Base-by-base conservation (phyloP, 148 eudicot species). In the Bassia scoparia region DNA sequence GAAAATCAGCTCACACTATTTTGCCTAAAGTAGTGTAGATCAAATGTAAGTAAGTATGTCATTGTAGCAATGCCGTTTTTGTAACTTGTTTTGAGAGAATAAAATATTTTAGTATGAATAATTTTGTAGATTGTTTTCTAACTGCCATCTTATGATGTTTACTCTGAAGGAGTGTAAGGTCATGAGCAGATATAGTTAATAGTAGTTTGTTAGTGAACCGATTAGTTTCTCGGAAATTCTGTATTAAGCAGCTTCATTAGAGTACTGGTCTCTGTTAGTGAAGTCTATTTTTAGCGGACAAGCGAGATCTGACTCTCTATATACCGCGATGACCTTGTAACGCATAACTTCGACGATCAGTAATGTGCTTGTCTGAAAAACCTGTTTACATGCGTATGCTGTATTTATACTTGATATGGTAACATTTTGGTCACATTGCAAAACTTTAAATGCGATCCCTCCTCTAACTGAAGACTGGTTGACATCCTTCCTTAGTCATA, bases 101-200 rank as follows among this genome's bases (percentile, higher is more conserved):
- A 24, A 30, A 54, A 18, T 49, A 17, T 53, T 4, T 5, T 8
- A 7, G 50, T 16, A 8, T n/a, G n/a, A 17, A 68, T 35, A 21
- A 18, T n/a, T 55, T 35, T 56, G 61, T 21, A 55, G 62, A 35
- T 46, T 33, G 62, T 70, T n/a, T 53, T 69, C 46, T 41, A 8
- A 8, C 8, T 8, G 21, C 21, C 18, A 49, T 49, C 21, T 49
- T 49, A 15, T 49, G 53, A 49, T 49, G 18, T 1, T 49, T 12
- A 61, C 20, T 56, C 27, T 64, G 27, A 20, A 63, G 68, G 21
- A 24, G 15, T 59, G 29, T n/a, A 29, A 59, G 27, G 12, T 27
- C 62, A 59, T 59, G 34, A 27, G 35, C 62, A 59, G 18, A 59
- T n/a, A 13, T 27, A 27, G 62, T 20, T 59, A 16, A 23, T 26